Evolutionary conservation across 441 rosid species (phyloP), one percentile per base, ranked within the genome.

Genomic region (Caryocar brasiliense): DNA sequence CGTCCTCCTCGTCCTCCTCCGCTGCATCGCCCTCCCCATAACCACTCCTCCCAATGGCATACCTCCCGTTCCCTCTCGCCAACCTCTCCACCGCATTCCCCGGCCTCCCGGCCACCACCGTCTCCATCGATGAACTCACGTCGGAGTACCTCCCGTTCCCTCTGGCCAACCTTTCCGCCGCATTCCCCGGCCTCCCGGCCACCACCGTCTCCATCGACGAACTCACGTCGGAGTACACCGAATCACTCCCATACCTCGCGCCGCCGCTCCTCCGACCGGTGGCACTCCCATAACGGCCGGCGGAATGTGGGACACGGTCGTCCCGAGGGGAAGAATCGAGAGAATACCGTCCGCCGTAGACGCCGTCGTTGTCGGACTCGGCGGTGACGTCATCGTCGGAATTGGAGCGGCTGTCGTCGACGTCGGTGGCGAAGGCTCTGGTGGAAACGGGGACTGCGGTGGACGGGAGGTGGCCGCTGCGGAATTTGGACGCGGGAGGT

Each of bases 61-160:
- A 63, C 66, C 71, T 72, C 47, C 51, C 66, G 26, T 54, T 61
- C 22, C 58, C 71, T 45, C 65, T 39, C 47, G 37, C 53, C 40
- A 68, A 35, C 58, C 73, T 72, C 41, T 44, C 78, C 11, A 56
- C 66, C 29, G 61, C 56, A 58, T 62, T 60, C 24, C 80, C 75
- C 8, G 50, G 70, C 49, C 73, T 62, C 29, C 67, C 82, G n/a
- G n/a, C n/a, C 1, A 66, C 66, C 36, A 77, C 27, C 14, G 93
- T 85, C 38, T 88, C 99, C 87, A 71, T 68, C 0, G 97, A 92
- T 11, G 97, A 88, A 56, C 86, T 85, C 40, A 86, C 88, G 65
- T 92, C 95, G 7, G 98, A 87, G 59, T 74, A 74, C 27, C 17
- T 14, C 13, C 53, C 70, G 33, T 62, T 67, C 14, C 64, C 74